Base-by-base conservation (phyloP, 495 filamentous ascomycete genomes). In the Penicillium manginii region DNA sequence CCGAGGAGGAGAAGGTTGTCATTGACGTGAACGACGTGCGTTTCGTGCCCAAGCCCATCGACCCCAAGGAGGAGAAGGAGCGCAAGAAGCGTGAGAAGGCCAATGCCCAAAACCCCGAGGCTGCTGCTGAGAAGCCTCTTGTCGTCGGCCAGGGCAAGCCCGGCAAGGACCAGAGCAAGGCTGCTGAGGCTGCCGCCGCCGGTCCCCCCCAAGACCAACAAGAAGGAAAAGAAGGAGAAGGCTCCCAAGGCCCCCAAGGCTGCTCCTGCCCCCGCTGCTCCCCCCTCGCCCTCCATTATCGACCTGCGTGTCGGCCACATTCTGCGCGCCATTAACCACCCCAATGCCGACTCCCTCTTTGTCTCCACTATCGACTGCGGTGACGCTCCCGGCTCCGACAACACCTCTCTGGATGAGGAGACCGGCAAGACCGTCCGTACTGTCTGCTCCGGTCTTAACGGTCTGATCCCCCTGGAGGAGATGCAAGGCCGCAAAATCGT, bases 301-400 rank as follows among this genome's bases (percentile, higher is more conserved):
- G 96, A 98, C 69, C 86, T 98, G 40, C 88, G 94, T 49, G 92
- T 98, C 52, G 94, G 96, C 52, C 94, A 98, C 80, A 97, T 98
- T 66, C 86, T 98, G 65, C 91, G 94, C 76, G 93, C 92, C 18
- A 83, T 91, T 75, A 89, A 91, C 68, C 94, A 98, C 80, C 96
- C 94, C 48, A 94, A 98, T 67, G 94, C 94, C 59, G 94, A 98
- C 78, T 93, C 90, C 12, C 84, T 98, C 22, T 98, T 86, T 73
- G 94, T 98, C 54, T 94, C 90, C 54, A 97, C 92, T n/a, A 96
- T 98, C 68, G 91, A 91, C 58, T 92, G 91, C 78, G 96, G 96
- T 54, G 94, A 98, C 74, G 78, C 89, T 52, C 80, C 90, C 15
- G 91, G 91, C 57, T 87, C 88, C 48, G 90, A 96, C 26, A 91